Evolutionary conservation across 2,329 filamentous ascomycete species (phyloP), one percentile per base, ranked within the genome.

Genomic region (Alternaria atra): DNA sequence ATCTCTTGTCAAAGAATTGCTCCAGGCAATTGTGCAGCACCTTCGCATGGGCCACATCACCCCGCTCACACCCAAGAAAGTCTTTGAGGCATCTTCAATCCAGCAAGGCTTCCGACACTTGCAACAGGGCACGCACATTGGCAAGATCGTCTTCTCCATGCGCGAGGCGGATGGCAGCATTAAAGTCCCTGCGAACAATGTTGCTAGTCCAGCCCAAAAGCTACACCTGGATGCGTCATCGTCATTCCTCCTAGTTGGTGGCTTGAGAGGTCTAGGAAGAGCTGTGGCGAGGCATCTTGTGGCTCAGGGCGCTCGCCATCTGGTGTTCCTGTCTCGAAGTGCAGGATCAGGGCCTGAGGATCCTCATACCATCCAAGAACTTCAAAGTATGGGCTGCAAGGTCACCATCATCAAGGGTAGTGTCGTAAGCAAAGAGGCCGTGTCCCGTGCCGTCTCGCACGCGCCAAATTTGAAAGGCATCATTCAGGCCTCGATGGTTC

Each of bases 221-320:
- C 34, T 39, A 20, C 29, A 46, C 13, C 2, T 55, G 13, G 42
- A 47, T 12, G 10, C n/a, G 1, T 9, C 44, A 27, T 40, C n/a
- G 15, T 64, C 65, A 1, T 76, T 73, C 39, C 58, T 76, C 1
- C 40, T 76, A 4, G 47, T 64, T 7, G 73, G 73, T 2, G 68
- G 73, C 8, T 46, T 76, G 1, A 65, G 65, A 13, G 73, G 73
- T 5, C 54, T 76, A 4, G 68, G 72, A 0, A 32, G 59, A 2
- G 37, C 60, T 4, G 34, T 74, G 1, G 52, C 62, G 0, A 29
- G 27, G 27, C 27, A 29, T 29, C 27, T 35, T 17, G 4, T 73
- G 65, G 64, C 58, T 76, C 46, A 61, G 9, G 72, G 70, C 5
- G 72, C 72, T 1, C 39, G 63, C 2, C 17, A 63, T 20, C 25